Percentiles rank a stretch among this genome's conserved stretches.
Conservation (phyloP, 805 yeast species). For the Ogataea nakhonphanomensis region DNA sequence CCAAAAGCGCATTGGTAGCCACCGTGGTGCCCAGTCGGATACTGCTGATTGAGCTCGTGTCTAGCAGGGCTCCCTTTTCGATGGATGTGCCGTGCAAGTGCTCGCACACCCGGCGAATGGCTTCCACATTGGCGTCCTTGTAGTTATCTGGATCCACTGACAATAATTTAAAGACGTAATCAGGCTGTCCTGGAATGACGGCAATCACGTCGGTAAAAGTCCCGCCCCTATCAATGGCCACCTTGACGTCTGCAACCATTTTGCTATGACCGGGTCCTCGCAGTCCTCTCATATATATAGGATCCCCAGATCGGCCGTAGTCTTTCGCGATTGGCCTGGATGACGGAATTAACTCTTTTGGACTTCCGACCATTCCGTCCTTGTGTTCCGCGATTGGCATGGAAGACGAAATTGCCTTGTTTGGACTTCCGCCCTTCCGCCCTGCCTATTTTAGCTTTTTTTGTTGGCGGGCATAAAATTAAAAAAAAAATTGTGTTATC, state of each 20-base stretch:
- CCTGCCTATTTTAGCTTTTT: too few relatives aligned
- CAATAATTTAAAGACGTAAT: slow-evolving; percentile 26
- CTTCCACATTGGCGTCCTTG: slow-evolving; percentile 27
- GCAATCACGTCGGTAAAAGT: slow-evolving; percentile 48
- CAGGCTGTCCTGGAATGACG: slow-evolving; percentile 35
- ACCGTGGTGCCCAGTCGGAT: slow-evolving; percentile 27
- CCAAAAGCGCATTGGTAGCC: slow-evolving; percentile 24
- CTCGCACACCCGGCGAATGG: slow-evolving; percentile 23
- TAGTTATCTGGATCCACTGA: slow-evolving; percentile 26
- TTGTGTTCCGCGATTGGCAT: too few relatives aligned
- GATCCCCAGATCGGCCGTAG: background rate
- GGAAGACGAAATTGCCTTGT: too few relatives aligned
- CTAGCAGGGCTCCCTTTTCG: slow-evolving; percentile 13
- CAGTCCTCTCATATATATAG: background rate
- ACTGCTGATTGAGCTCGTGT: slow-evolving; percentile 17
- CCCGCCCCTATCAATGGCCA: slow-evolving; percentile 34
- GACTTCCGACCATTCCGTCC: too few relatives aligned
- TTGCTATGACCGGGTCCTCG: background rate
- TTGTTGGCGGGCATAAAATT: too few relatives aligned
- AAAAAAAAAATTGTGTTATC: too few relatives aligned
- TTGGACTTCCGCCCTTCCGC: too few relatives aligned
- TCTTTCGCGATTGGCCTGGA: too few relatives aligned
- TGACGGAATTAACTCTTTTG: too few relatives aligned
- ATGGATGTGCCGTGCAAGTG: slow-evolving; percentile 9
- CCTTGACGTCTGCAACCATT: slow-evolving; percentile 8